Conservation (phyloP, 768 basidiomycete genomes). For the Mrakia blollopis region DNA sequence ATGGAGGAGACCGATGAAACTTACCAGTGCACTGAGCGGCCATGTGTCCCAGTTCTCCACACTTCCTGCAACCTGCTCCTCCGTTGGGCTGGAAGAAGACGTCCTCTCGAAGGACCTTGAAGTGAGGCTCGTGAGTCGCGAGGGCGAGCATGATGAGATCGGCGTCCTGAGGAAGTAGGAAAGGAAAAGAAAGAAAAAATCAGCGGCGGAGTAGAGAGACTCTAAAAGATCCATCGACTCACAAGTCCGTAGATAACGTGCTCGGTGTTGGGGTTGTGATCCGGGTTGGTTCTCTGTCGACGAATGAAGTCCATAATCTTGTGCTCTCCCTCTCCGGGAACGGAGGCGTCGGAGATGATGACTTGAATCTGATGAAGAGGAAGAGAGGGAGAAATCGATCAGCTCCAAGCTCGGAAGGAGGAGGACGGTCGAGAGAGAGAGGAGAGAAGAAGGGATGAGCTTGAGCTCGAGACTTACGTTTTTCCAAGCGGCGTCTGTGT, state of each 20-base stretch:
- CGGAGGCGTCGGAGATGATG: constrained; percentile 91
- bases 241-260: constrained; percentile 98
- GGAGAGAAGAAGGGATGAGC: background rate
- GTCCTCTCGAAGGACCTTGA: constrained; percentile 94
- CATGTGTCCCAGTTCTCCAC: constrained; percentile 91
- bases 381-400: constrained; percentile 8
- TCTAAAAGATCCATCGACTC: constrained; percentile 15
- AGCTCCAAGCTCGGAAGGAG: background rate
- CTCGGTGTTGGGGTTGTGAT: constrained; percentile 88
- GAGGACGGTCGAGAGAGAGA: background rate
- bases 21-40: constrained; percentile 85
- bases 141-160: constrained; percentile 98
- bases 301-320: constrained; percentile 99
- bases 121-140: constrained; percentile 97
- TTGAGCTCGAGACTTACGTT: constrained; percentile 53
- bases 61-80: constrained; percentile 70
- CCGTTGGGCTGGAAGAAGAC: constrained; percentile 73
- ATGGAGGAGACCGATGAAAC: background rate
- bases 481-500: constrained; percentile 93
- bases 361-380: constrained; percentile 67
- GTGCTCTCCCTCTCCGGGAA: constrained; percentile 98
- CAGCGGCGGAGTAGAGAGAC: background rate
- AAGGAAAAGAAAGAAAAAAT: background rate
- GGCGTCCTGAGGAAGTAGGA: constrained; percentile 64
- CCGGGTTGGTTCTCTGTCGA: constrained; percentile 74